Conservation (phyloP, 2,329 filamentous ascomycete species). For the Biscogniauxia sp. region DNA sequence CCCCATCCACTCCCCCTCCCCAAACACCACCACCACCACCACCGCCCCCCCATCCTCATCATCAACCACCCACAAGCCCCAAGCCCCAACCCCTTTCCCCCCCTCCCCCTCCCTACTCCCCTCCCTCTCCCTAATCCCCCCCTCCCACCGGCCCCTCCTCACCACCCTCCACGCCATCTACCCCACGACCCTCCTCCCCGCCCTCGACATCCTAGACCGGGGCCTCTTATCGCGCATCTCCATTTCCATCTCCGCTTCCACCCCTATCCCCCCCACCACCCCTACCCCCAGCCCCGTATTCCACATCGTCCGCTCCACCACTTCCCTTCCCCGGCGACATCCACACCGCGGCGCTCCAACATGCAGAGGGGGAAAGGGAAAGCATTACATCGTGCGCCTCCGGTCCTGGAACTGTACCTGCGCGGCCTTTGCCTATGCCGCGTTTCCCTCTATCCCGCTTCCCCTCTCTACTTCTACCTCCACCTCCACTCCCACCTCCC, state of each 20-base stretch:
- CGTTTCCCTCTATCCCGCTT: conserved; percentile 74
- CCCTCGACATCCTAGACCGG: conserved; percentile 83
- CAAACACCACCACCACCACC: conserved; percentile 14
- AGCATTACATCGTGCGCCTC: conserved; percentile 68
- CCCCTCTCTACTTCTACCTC: conserved; percentile 51
- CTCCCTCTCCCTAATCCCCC: conserved; percentile 36
- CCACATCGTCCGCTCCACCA: conserved; percentile 70
- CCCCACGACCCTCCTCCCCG: conserved; percentile 75
- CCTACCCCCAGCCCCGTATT: conserved; percentile 30
- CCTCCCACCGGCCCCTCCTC: conserved; percentile 55
- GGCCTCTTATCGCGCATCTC: conserved; percentile 50
- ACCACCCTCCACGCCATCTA: conserved; percentile 83
- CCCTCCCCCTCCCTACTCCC: no score
- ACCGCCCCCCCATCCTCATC: conserved; percentile 13
- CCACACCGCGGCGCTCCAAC: no score
- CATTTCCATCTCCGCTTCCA: background rate
- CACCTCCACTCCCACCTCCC: background rate
- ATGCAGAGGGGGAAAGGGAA: background rate
- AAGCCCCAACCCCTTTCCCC: no score
- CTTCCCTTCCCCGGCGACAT: no score
- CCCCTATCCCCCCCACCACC: background rate
- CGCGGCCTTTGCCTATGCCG: conserved; percentile 74
- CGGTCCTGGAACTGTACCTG: conserved; percentile 86
- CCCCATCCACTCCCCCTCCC: conserved; percentile 3
- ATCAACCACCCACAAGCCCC: no score